A percentile compares a stretch with the other conserved stretches of the same genome.
phyloP scores from a whole-genome alignment of 2,329 filamentous ascomycete species.

The Alternaria metachromatica region DNA sequence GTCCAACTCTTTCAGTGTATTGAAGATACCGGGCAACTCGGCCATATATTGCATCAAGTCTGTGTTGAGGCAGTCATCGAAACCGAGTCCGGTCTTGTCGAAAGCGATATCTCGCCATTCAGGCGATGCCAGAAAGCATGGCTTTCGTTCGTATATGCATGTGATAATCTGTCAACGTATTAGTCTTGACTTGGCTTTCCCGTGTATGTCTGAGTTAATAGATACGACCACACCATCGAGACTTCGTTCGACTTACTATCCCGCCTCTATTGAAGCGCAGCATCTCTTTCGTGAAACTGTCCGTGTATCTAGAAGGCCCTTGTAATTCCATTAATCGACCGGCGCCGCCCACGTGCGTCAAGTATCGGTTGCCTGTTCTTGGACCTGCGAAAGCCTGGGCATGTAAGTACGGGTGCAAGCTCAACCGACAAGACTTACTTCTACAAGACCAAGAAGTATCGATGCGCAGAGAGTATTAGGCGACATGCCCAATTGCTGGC shows the following conservation, averaged over 20 bases:
- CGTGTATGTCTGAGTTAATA: neutral
- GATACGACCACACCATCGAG: neutral
- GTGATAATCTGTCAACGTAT: conserved; percentile 36
- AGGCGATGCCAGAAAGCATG: conserved; percentile 38
- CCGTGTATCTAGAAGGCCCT: conserved; percentile 34
- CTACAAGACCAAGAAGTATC: conserved; percentile 41
- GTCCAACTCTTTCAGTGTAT: conserved; percentile 32
- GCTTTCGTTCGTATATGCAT: conserved; percentile 38
- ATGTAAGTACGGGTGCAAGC: neutral
- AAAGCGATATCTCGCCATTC: conserved; percentile 45
- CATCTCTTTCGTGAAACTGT: conserved; percentile 41
- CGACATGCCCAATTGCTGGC: conserved; percentile 37
- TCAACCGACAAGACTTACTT: conserved; percentile 21
- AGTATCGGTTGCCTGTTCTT: conserved; percentile 37
- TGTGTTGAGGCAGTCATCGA: conserved; percentile 37
- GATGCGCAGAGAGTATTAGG: conserved; percentile 45
- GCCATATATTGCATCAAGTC: conserved; percentile 39
- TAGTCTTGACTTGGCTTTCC: neutral
- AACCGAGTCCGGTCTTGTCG: conserved; percentile 34
- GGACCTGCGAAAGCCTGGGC: conserved; percentile 40
- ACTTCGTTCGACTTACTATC: conserved; percentile 28
- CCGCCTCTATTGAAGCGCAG: conserved; percentile 40
- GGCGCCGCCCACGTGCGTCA: conserved; percentile 43
- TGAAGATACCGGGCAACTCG: conserved; percentile 34
- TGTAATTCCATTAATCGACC: conserved; percentile 43